Evolutionary conservation across 1,284 basidiomycete species (phyloP).

Genomic region (Coniferiporia sulphurascens): DNA sequence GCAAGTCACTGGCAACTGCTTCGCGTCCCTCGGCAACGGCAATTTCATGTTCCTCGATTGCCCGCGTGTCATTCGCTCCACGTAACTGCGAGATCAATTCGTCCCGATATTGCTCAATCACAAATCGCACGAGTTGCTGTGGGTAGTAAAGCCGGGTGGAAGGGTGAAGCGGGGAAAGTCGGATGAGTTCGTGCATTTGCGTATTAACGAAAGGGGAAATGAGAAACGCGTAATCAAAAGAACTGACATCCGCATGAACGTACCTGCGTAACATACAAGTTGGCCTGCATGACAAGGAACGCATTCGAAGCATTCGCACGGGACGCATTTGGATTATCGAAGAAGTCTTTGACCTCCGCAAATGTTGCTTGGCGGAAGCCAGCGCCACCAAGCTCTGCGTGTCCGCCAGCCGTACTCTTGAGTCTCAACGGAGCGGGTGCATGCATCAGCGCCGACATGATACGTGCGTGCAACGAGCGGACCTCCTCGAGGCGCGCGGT

Average conservation of each 20-base stretch:
- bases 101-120: constrained; percentile 84
- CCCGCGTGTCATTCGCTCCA: constrained; percentile 44
- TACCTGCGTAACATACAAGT: constrained; percentile 84
- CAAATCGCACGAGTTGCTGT: constrained; percentile 86
- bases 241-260: constrained; percentile 17
- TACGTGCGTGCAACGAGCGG: constrained; percentile 67
- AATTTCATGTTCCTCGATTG: constrained; percentile 36
- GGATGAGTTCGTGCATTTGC: not conserved
- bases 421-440: constrained; percentile 67
- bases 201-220: constrained; percentile 13
- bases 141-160: constrained; percentile 5
- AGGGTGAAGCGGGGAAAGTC: constrained; percentile 4
- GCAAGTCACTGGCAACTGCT: constrained; percentile 72
- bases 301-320: constrained; percentile 79
- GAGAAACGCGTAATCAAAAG: not conserved
- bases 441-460: constrained; percentile 63
- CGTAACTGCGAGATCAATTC: constrained; percentile 68
- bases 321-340: constrained; percentile 82
- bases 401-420: constrained; percentile 42
- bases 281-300: constrained; percentile 85
- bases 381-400: constrained; percentile 57
- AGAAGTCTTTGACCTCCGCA: constrained; percentile 82
- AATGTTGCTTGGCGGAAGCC: constrained; percentile 77
- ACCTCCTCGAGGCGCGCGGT: constrained; percentile 78
- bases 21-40: constrained; percentile 67